Base-by-base conservation (phyloP, 2,329 filamentous ascomycete genomes). In the Botrytis porri region DNA sequence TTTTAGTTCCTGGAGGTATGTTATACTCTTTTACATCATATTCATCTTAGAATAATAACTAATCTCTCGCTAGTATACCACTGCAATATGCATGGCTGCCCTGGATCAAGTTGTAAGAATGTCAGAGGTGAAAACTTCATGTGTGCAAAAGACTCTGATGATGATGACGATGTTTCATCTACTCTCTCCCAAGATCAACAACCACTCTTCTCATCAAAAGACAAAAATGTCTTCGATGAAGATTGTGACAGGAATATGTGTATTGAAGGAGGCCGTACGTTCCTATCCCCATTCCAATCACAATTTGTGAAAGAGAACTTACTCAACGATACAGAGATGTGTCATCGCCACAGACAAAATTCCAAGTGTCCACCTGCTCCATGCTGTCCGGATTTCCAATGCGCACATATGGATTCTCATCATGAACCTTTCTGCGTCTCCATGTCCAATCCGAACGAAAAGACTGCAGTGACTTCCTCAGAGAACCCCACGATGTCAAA, bases 41-140 rank as follows among this genome's bases (percentile, higher is more conserved):
- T 25, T 1, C 14, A 35, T 35, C 18, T 45, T 4, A 4, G 9
- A 45, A 22, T 16, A 20, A 1, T 20, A 16, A 32, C n/a, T 45
- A 3, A 64, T 10, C 32, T 16, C 18, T 32, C 39, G 18, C 29
- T 45, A 64, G 62, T n/a, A 45, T 25, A 32, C 39, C 62, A 45
- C 41, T 61, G 67, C 14, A 45, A 70, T 1, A 70, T 45, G 22
- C 10, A 29, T 69, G 35, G 66, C 14, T 70, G 67, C 16, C 67
- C 54, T 7, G 67, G 54, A 43, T 16, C 54, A 37, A 70, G 29
- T 25, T 61, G 54, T 20, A 48, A 45, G 22, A 61, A 60, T 10
- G 22, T 60, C 12, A 35, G 25, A 35, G 54, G 67, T 35, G 67
- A 43, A 69, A 59, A 10, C 7, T 43, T 59, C 10, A 43, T 45